A percentile compares a stretch with the other conserved stretches of the same genome.
Conservation (phyloP, 1,139 yeast species). For the Saccharomyces hybrid region DNA sequence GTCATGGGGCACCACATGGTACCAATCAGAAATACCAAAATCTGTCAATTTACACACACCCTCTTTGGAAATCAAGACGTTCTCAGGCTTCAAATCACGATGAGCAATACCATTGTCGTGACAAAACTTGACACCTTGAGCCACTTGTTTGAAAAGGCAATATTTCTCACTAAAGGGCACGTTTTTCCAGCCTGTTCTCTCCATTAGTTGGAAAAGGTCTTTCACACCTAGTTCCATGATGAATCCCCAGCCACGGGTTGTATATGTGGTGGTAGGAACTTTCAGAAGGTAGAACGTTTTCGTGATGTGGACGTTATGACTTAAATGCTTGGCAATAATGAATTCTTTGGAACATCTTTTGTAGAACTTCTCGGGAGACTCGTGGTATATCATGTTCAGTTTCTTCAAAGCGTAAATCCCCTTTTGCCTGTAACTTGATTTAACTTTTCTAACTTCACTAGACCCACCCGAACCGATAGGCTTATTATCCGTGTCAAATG, state of each 20-base stretch:
- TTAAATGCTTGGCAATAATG: slow-evolving; percentile 48
- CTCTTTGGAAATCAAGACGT: slow-evolving; percentile 51
- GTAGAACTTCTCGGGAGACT: slow-evolving; percentile 61
- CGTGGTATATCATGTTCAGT: slow-evolving; percentile 53
- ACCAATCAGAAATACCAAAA: slow-evolving; percentile 67
- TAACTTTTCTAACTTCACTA: slow-evolving; percentile 53
- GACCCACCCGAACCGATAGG: slow-evolving; percentile 71
- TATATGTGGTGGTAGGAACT: slow-evolving; percentile 47
- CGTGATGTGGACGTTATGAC: slow-evolving; percentile 51
- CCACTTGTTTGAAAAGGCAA: slow-evolving; percentile 42
- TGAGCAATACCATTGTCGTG: slow-evolving; percentile 81
- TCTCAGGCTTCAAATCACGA: slow-evolving; percentile 91
- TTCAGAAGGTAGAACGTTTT: slow-evolving; percentile 49
- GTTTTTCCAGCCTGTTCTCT: slow-evolving; percentile 42
- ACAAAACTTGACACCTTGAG: slow-evolving; percentile 56
- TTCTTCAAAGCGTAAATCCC: slow-evolving; percentile 56
- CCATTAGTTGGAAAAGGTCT: slow-evolving; percentile 59
- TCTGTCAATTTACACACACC: slow-evolving; percentile 69
- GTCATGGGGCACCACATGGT: slow-evolving; percentile 52
- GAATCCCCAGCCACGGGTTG: slow-evolving; percentile 73
- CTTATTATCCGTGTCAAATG: slow-evolving; percentile 37
- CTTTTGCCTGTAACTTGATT: slow-evolving; percentile 34
- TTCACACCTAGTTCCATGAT: slow-evolving; percentile 61
- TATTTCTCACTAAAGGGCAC: slow-evolving; percentile 48
- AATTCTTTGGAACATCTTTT: slow-evolving; percentile 57